Conservation (phyloP, 1,284 basidiomycete species). For the Marasmius fiardii region DNA sequence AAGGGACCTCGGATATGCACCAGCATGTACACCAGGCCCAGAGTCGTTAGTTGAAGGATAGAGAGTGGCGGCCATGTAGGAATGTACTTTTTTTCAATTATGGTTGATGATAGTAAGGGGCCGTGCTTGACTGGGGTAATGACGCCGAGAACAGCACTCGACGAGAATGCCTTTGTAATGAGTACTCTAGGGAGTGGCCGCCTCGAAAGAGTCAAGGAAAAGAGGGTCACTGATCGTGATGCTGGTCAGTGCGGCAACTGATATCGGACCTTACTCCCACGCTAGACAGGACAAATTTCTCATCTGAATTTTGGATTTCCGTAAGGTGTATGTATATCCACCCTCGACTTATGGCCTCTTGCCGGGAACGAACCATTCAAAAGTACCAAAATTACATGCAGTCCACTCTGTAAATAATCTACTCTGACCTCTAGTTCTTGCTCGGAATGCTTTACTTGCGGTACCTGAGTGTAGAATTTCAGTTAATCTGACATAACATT, state of each 20-base stretch:
- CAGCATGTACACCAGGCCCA: constrained; percentile 26
- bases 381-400: not conserved
- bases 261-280: constrained; percentile 2
- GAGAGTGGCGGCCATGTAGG: constrained; percentile 47
- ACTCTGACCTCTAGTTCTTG: not conserved
- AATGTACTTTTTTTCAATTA: too few relatives aligned
- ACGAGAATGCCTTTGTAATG: too few relatives aligned
- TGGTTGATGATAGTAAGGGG: not conserved
- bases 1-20: constrained; percentile 47
- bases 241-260: not conserved
- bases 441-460: constrained; percentile 37
- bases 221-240: not conserved
- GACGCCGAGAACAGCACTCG: not conserved
- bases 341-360: not conserved
- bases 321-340: not conserved
- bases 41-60: constrained; percentile 38
- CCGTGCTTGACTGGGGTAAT: not conserved
- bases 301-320: not conserved
- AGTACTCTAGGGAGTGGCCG: too few relatives aligned
- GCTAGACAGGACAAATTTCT: not conserved
- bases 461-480: constrained; percentile 36
- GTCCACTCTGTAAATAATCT: not conserved
- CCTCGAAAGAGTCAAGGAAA: too few relatives aligned
- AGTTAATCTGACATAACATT: constrained; percentile 9
- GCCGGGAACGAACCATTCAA: not conserved